Percentiles rank a stretch among this genome's conserved stretches.
Evolutionary conservation across 2,329 filamentous ascomycete genomes (phyloP).

Genomic region (Septoria petroselini): DNA sequence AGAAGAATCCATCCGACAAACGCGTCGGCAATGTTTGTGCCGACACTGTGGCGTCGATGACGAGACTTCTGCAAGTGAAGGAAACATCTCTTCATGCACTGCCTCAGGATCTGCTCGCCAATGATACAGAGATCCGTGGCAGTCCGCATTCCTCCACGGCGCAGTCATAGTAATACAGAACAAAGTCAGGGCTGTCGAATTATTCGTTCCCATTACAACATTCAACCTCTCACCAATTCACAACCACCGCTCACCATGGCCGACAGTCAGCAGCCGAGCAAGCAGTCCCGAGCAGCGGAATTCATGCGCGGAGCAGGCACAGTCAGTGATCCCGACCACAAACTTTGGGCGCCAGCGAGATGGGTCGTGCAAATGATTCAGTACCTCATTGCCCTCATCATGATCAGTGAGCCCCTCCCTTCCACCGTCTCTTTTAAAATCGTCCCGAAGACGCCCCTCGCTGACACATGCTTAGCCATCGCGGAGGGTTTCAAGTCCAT

Average conservation of each 20-base stretch:
- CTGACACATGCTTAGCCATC: constrained; percentile 22
- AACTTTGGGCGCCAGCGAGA: constrained; percentile 30
- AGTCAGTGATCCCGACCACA: constrained; percentile 30
- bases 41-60: constrained; percentile 2
- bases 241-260: constrained; percentile 5
- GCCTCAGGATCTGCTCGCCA: constrained; percentile 4
- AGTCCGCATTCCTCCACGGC: constrained; percentile 2
- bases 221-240: no score
- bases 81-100: constrained; percentile 3
- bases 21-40: neutral
- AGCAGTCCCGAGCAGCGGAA: constrained; percentile 23
- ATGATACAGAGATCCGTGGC: neutral
- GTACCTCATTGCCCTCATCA: constrained; percentile 30
- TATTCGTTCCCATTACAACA: no score
- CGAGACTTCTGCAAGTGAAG: neutral
- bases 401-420: constrained; percentile 24
- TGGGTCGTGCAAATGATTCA: constrained; percentile 31
- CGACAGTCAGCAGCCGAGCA: constrained; percentile 7
- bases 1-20: no score
- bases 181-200: no score
- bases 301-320: constrained; percentile 30
- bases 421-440: neutral
- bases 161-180: neutral
- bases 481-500: constrained; percentile 28
- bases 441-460: no score